These are phyloP conservation scores for Solanum medicagineum DNA, from an alignment of 257 asterid genomes.

Conservation along the genomic window DNA sequence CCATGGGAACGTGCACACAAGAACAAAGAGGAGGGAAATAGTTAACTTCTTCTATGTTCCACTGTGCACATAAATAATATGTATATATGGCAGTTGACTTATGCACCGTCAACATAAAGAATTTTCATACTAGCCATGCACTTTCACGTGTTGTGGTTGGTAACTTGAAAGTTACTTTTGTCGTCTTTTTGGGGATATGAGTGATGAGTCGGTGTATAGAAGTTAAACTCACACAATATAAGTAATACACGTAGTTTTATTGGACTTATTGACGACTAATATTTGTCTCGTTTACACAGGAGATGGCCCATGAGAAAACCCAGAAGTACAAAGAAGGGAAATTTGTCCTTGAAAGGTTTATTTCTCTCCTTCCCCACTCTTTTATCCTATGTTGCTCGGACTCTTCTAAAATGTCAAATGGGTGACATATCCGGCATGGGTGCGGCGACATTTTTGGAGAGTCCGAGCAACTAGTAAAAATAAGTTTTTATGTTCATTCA, in stretches of 20 bases:
- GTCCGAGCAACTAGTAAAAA: neutral
- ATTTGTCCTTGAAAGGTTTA: constrained; percentile 59
- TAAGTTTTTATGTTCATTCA: neutral
- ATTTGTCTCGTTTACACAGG: constrained; percentile 22
- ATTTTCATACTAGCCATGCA: neutral
- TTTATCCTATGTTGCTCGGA: too few species aligned
- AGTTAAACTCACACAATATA: neutral
- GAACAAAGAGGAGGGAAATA: neutral
- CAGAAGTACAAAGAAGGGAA: constrained; percentile 85
- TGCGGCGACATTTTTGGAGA: too few species aligned
- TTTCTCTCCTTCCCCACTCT: neutral
- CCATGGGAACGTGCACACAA: neutral
- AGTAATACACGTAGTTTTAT: neutral
- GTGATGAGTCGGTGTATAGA: neutral
- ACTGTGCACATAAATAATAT: neutral
- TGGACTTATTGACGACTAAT: neutral
- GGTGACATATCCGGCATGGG: too few species aligned
- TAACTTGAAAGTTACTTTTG: neutral
- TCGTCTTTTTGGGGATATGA: neutral
- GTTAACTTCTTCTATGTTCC: neutral
- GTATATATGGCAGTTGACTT: neutral
- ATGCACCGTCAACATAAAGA: neutral
- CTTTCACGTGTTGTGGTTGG: neutral
- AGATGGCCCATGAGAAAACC: constrained; percentile 42
- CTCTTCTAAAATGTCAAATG: too few species aligned